A percentile compares a stretch with the other conserved stretches of the same genome.
Evolutionary conservation across 257 asterid genomes (phyloP).

Genomic region (Gentiana macrophylla): DNA sequence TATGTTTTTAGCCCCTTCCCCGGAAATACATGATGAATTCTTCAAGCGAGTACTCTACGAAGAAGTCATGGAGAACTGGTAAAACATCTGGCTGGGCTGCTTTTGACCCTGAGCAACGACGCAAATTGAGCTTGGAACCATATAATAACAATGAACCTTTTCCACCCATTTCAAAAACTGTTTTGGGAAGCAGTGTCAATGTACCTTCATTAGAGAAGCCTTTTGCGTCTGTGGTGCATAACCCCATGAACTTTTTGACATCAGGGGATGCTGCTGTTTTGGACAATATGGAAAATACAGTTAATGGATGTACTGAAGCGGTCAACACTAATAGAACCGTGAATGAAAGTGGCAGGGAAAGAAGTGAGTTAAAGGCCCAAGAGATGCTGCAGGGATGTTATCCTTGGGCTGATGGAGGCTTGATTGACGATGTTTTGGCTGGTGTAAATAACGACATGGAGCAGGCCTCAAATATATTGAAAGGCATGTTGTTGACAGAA

Average conservation of each 20-base stretch:
- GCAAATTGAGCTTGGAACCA: constrained; percentile 28
- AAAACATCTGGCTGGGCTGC: constrained; percentile 76
- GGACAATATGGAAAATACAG: constrained; percentile 13
- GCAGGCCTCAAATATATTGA: constrained; percentile 40
- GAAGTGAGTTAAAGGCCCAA: constrained; percentile 10
- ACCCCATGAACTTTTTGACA: constrained; percentile 29
- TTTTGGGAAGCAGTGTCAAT: constrained; percentile 11
- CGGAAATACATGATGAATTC: constrained; percentile 20
- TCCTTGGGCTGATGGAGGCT: constrained; percentile 64
- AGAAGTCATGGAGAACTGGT: constrained; percentile 30
- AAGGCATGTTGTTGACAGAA: constrained; percentile 33
- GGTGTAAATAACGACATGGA: constrained; percentile 39
- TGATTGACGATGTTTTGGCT: constrained; percentile 68
- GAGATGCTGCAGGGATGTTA: constrained; percentile 38
- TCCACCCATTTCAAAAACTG: constrained; percentile 38
- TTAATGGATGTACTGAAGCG: constrained; percentile 6
- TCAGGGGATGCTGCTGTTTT: constrained; percentile 10
- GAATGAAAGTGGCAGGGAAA: background rate
- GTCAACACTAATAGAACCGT: background rate
- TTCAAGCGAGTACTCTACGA: constrained; percentile 16
- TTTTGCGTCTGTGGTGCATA: constrained; percentile 41
- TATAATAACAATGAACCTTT: constrained; percentile 35
- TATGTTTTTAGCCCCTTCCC: background rate
- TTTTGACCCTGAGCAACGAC: constrained; percentile 58
- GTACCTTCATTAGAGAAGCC: constrained; percentile 32